Evolutionary conservation across 352 stramenopile genomes (phyloP).

Genomic region (Pythium volutum): DNA sequence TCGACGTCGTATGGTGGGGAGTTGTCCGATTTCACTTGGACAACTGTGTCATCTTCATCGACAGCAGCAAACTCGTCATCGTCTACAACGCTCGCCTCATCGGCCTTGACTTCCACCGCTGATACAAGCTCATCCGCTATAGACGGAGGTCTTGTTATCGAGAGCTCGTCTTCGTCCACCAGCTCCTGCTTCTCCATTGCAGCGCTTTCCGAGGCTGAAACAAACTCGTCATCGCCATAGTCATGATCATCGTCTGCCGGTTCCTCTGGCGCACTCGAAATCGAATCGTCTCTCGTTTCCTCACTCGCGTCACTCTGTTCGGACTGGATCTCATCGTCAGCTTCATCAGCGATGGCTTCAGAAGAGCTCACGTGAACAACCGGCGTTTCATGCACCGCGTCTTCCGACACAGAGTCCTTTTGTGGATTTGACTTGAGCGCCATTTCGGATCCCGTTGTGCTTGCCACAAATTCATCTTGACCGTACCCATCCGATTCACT

Average conservation of each 20-base stretch:
- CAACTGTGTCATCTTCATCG: slow-evolving; percentile 6
- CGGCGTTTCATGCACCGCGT: not conserved
- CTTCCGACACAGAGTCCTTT: not conserved
- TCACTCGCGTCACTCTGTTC: not conserved
- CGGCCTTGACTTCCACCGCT: not conserved
- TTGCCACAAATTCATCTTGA: slow-evolving; percentile 36
- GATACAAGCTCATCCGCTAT: not conserved
- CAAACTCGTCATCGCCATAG: slow-evolving; percentile 42
- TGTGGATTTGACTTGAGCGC: not conserved
- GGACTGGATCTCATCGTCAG: slow-evolving; percentile 5
- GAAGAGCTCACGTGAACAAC: not conserved
- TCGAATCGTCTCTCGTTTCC: not conserved
- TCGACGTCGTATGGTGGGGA: not conserved
- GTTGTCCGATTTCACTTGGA: not conserved
- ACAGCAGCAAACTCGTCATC: slow-evolving; percentile 27
- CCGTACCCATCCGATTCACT: slow-evolving; percentile 12
- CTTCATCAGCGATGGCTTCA: not conserved
- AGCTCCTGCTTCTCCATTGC: slow-evolving; percentile 3
- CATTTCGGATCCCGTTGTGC: slow-evolving; percentile 9
- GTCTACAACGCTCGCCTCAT: not conserved
- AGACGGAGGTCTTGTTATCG: slow-evolving; percentile 2
- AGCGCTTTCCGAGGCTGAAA: slow-evolving; percentile 25
- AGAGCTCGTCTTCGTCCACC: not conserved
- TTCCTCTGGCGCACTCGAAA: not conserved
- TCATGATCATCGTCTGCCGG: not conserved